phyloP scores from a whole-genome alignment of 2,329 filamentous ascomycete genomes.

The Lecanicillium sp. region DNA sequence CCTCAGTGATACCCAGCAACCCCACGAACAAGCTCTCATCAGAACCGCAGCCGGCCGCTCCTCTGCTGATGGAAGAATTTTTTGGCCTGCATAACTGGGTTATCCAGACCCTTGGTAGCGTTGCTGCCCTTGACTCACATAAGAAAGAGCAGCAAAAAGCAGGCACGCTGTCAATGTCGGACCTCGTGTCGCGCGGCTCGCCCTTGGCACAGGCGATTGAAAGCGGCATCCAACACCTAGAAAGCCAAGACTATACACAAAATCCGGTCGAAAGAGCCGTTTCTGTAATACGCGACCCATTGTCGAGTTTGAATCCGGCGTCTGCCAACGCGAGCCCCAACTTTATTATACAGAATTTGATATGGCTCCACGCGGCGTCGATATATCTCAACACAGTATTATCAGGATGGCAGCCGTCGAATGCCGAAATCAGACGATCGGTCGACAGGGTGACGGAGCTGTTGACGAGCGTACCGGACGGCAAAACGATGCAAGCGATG shows the following conservation, averaged over 20 bases:
- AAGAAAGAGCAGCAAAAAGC: constrained; percentile 41
- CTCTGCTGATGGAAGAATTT: constrained; percentile 42
- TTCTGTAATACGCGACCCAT: constrained; percentile 18
- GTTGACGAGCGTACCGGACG: constrained; percentile 26
- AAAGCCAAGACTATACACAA: constrained; percentile 17
- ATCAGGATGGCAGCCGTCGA: constrained; percentile 45
- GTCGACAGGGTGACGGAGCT: constrained; percentile 30
- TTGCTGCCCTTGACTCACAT: constrained; percentile 48
- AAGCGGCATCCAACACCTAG: constrained; percentile 25
- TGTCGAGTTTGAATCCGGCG: constrained; percentile 20
- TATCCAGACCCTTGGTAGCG: constrained; percentile 47
- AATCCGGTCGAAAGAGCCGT: constrained; percentile 1
- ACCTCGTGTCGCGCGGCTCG: constrained; percentile 40
- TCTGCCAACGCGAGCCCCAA: constrained; percentile 19
- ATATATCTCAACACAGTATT: constrained; percentile 44
- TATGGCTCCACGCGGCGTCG: constrained; percentile 44
- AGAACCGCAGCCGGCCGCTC: constrained; percentile 21
- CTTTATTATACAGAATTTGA: constrained; percentile 27
- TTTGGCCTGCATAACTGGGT: constrained; percentile 54
- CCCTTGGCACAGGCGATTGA: constrained; percentile 34
- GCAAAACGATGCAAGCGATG: constrained; percentile 29
- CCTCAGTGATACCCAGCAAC: constrained; percentile 30
- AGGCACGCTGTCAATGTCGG: constrained; percentile 38
- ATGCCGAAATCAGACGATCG: constrained; percentile 32
- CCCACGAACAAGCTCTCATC: constrained; percentile 15